Evolutionary conservation across 352 stramenopile genomes (phyloP).

Genomic region (Globisporangium spiculum): DNA sequence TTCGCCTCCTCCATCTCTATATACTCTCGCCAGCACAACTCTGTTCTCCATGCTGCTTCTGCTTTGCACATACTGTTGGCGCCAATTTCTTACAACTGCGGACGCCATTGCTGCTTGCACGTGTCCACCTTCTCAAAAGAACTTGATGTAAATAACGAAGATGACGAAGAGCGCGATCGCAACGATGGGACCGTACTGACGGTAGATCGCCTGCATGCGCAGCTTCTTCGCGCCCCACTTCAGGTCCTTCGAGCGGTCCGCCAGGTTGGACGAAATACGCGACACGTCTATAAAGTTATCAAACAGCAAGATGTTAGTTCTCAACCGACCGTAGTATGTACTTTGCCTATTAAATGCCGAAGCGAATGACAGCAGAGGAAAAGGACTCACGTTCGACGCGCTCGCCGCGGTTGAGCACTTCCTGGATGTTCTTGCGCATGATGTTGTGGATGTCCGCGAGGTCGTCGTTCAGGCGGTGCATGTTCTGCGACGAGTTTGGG

Average conservation of each 20-base stretch:
- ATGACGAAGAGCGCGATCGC: slow-evolving; percentile 81
- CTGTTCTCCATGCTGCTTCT: no score
- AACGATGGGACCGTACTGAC: slow-evolving; percentile 82
- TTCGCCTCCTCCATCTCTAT: no score
- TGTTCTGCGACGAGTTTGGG: slow-evolving; percentile 94
- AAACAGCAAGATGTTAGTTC: no score
- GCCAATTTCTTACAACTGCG: no score
- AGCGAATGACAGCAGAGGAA: no score
- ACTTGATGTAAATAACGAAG: slow-evolving; percentile 90
- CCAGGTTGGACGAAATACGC: slow-evolving; percentile 88
- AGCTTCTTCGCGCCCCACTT: slow-evolving; percentile 97
- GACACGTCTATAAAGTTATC: slow-evolving; percentile 59
- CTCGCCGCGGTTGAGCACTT: slow-evolving; percentile 91
- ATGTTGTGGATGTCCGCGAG: slow-evolving; percentile 98
- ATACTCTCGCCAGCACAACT: no score
- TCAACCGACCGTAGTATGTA: no score
- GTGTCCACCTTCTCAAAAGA: slow-evolving; percentile 53
- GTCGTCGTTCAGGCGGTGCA: slow-evolving; percentile 96
- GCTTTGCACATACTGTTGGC: no score
- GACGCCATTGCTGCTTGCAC: no score
- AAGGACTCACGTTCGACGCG: slow-evolving; percentile 69
- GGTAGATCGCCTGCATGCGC: slow-evolving; percentile 87
- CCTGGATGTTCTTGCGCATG: slow-evolving; percentile 98
- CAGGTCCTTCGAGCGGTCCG: slow-evolving; percentile 94
- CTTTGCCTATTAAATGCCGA: no score